Base-by-base conservation (phyloP, 768 basidiomycete species). In the Pholiota conissans region DNA sequence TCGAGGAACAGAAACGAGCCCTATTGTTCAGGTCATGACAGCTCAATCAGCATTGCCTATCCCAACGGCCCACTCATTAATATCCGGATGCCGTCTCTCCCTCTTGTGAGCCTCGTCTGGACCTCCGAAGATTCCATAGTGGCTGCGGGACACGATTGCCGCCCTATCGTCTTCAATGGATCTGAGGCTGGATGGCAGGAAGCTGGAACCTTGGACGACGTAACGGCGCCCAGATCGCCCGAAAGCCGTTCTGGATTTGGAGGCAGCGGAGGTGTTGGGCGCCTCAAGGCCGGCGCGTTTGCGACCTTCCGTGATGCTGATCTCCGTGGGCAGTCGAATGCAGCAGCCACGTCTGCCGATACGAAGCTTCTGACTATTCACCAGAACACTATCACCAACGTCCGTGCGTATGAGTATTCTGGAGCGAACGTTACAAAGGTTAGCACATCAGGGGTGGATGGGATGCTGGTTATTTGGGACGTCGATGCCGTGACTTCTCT, bases 71-170 rank as follows among this genome's bases (percentile, higher is more conserved):
- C 91, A 0, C 76, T 82, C 2, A 70, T 93, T 46, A 88, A 78
- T 40, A 85, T 98, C 73, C 85, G 86, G 60, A 83, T 87, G 63
- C 82, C 87, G 20, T 84, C 88, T 0, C 76, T 99, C 13, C 97
- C 97, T 0, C 83, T 88, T 65, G 81, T 95, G 55, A 87, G 93
- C 9, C 82, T 99, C 20, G 79, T 87, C 5, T 99, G 93, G 90
- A 90, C 86, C 1, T 81, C 86, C 22, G 95, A 97, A 70, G 82
- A 87, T 57, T 74, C 85, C 8, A 72, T 99, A 61, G 80, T 99
- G 40, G 95, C 93, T 0, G 97, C 95, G 0, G 97, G 97, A 0
- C 96, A 99, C 73, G 97, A 98, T 70, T 99, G 97, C 76, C 95
- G 95, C 69, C 97, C 97, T 1, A 75, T 94, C 22, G 83, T 97